These are phyloP conservation scores for Ormosia semicastrata DNA, from an alignment of 306 rosid species.

Conservation along the genomic window DNA sequence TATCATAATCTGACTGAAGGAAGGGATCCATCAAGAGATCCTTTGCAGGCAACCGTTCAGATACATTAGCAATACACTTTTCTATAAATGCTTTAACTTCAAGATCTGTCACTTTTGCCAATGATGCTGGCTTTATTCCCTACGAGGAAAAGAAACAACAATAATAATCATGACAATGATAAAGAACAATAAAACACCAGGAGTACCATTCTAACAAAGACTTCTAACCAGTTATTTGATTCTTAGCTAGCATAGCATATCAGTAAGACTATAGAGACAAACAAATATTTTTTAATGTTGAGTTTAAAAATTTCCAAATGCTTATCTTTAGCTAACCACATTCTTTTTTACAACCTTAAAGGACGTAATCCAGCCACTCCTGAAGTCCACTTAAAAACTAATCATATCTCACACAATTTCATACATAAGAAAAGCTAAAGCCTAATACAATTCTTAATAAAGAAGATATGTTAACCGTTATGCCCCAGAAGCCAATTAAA, in stretches of 20 bases:
- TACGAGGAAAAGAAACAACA: constrained; percentile 43
- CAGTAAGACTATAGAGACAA: not conserved
- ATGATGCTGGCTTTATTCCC: constrained; percentile 94
- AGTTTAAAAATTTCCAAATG: not conserved
- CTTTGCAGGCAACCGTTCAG: constrained; percentile 83
- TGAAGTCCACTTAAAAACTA: constrained; percentile 5
- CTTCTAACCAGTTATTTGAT: constrained; percentile 19
- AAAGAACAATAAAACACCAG: not conserved
- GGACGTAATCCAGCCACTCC: not conserved
- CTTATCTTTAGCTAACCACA: not conserved
- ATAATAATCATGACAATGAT: not conserved
- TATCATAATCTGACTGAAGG: constrained; percentile 60
- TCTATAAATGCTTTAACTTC: constrained; percentile 75
- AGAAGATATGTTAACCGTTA: not conserved
- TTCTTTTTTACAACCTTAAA: not conserved
- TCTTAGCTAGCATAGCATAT: constrained; percentile 11
- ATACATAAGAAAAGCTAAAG: not conserved
- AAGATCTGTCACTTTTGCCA: constrained; percentile 73
- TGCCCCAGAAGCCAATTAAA: not conserved
- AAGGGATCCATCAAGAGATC: constrained; percentile 82
- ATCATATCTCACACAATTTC: constrained; percentile 10
- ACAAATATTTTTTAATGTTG: not conserved
- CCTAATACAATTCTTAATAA: not conserved
- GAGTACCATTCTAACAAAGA: constrained; percentile 12
- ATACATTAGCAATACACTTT: constrained; percentile 76